Conservation (phyloP, 805 yeast species). For the Monosporozyma servazzii region DNA sequence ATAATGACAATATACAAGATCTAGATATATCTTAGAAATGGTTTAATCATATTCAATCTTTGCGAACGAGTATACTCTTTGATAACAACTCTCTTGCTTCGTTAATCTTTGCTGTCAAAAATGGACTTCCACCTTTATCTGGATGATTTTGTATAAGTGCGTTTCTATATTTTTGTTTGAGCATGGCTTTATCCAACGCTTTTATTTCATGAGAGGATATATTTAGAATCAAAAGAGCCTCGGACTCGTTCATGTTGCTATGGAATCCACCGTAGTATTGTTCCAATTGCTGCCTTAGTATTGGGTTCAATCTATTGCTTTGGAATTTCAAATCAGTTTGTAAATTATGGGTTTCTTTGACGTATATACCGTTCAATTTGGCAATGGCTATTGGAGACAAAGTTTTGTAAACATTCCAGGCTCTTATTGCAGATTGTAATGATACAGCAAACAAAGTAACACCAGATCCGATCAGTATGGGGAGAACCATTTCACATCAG, state of each 20-base stretch:
- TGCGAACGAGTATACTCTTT: conserved; percentile 17
- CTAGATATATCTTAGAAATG: neutral
- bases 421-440: conserved; percentile 22
- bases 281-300: conserved; percentile 13
- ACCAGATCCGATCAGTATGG: conserved; percentile 25
- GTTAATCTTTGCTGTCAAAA: conserved; percentile 80
- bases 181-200: conserved; percentile 36
- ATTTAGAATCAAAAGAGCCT: conserved; percentile 57
- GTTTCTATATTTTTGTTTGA: conserved; percentile 73
- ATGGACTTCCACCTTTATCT: conserved; percentile 89
- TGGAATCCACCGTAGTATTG: conserved; percentile 54
- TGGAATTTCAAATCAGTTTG: conserved; percentile 10
- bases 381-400: conserved; percentile 25
- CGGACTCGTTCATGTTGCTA: conserved; percentile 56
- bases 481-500: conserved; percentile 22
- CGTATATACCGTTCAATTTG: conserved; percentile 15
- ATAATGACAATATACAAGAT: neutral
- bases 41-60: conserved; percentile 6
- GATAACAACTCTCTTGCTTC: conserved; percentile 75
- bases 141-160: conserved; percentile 90
- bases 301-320: conserved; percentile 10
- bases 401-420: conserved; percentile 24
- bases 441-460: conserved; percentile 22
- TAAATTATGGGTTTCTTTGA: conserved; percentile 7
- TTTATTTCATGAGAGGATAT: conserved; percentile 50